phyloP scores from a whole-genome alignment of 805 yeast genomes.

The Saturnispora mendoncae region DNA sequence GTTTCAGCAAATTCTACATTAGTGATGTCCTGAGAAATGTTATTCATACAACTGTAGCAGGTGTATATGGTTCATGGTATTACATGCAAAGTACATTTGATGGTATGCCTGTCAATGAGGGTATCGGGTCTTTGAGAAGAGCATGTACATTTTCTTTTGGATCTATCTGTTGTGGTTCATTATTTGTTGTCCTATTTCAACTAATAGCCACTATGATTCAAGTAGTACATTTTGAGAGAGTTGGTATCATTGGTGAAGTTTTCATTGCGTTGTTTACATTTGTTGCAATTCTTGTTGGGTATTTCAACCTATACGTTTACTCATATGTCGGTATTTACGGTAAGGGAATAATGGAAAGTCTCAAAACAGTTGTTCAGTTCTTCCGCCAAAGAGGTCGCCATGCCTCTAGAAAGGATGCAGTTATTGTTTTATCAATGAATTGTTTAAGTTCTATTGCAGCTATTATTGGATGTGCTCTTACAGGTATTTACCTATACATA shows the following conservation, averaged over 20 bases:
- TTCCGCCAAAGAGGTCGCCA: constrained; percentile 71
- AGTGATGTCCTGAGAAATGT: constrained; percentile 76
- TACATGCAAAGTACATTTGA: constrained; percentile 48
- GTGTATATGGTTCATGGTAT: constrained; percentile 91
- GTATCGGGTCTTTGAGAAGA: constrained; percentile 65
- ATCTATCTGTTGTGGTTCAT: constrained; percentile 71
- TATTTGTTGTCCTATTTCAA: constrained; percentile 70
- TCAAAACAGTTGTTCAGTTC: constrained; percentile 69
- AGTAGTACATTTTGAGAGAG: background rate
- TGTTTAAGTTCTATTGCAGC: constrained; percentile 66
- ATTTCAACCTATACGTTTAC: constrained; percentile 76
- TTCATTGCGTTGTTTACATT: constrained; percentile 1
- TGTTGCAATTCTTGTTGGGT: constrained; percentile 11
- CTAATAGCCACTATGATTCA: constrained; percentile 34
- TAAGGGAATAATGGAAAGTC: constrained; percentile 57
- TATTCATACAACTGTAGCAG: constrained; percentile 74
- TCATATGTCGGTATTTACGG: constrained; percentile 88
- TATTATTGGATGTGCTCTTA: constrained; percentile 34
- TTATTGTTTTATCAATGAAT: constrained; percentile 65
- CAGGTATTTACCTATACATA: constrained; percentile 56
- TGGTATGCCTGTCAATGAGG: constrained; percentile 67
- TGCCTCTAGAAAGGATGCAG: constrained; percentile 74
- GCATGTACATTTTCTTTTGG: constrained; percentile 84
- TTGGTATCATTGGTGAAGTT: constrained; percentile 11
- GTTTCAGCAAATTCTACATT: constrained; percentile 73